Conservation (phyloP, 2,329 filamentous ascomycete genomes). For the Reticulascus tulasneorum region DNA sequence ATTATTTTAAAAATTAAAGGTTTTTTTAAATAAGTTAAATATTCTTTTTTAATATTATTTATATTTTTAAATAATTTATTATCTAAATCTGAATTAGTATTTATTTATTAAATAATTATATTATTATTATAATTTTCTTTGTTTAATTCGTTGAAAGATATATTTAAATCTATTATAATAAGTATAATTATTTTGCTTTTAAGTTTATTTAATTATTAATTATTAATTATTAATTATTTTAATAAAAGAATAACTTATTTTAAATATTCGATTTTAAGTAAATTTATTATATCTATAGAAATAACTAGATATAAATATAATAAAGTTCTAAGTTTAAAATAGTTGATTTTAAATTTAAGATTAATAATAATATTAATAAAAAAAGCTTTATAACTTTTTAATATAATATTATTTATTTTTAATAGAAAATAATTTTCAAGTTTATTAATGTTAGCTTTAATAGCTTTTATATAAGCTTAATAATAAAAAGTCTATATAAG, state of each 20-base stretch:
- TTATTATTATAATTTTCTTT: too few species aligned
- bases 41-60: background rate
- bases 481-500: background rate
- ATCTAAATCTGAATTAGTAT: background rate
- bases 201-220: background rate
- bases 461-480: background rate
- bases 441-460: background rate
- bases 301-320: background rate
- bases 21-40: background rate
- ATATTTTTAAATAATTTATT: conserved; percentile 1
- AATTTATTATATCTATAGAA: background rate
- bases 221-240: background rate
- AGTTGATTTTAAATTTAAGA: background rate
- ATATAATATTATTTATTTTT: background rate
- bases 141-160: background rate
- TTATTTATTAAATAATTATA: too few species aligned
- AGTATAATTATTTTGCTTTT: background rate
- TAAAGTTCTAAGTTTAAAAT: background rate
- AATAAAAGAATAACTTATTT: background rate
- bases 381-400: background rate
- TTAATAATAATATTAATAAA: background rate
- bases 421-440: background rate
- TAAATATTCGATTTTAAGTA: background rate
- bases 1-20: background rate
- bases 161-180: background rate